Evolutionary conservation across 2,329 filamentous ascomycete genomes (phyloP), one percentile per base, ranked within the genome.

Genomic region (Fusarium sp.): DNA sequence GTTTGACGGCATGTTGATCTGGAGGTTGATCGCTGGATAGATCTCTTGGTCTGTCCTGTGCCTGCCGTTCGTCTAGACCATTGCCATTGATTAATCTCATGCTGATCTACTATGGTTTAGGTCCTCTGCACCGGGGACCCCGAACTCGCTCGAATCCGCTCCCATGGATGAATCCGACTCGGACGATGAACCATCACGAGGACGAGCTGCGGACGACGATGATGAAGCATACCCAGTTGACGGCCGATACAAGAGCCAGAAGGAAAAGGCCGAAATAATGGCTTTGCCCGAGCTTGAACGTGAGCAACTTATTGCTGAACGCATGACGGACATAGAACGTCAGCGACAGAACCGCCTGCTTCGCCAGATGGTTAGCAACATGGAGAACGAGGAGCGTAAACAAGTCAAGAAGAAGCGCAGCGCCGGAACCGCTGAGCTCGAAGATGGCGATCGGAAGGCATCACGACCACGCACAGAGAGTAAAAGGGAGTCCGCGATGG

Each of bases 141-240:
- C 88, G 50, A 86, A 88, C 76, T 97, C 93, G 8, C 87, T 91
- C 51, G 87, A 90, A 74, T 97, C 94, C 13, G 94, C 90, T 21
- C 91, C 92, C 21, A 97, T 97, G 93, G 93, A 95, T 62, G 92
- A 96, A 77, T 96, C 91, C 43, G 91, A 93, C 67, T 93, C 92
- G 17, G 81, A 83, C 31, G 79, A 76, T 40, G 81, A 83, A 81
- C 84, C 58, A 80, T 84, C 54, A 81, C 85, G 50, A 78, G 66
- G 65, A 64, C 67, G 80, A 75, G 66, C 75, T 71, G 81, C 82
- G 40, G 84, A 85, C 46, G 85, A 88, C 48, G 85, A 89, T 57
- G 85, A 87, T 53, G 86, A 90, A 74, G 83, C 91, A 56, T 96
- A 96, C 76, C 94, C 95, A 0, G 87, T 97, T 66, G 96, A 99